Evolutionary conservation across 805 yeast species (phyloP).

Genomic region (Isabelozyma heimii): DNA sequence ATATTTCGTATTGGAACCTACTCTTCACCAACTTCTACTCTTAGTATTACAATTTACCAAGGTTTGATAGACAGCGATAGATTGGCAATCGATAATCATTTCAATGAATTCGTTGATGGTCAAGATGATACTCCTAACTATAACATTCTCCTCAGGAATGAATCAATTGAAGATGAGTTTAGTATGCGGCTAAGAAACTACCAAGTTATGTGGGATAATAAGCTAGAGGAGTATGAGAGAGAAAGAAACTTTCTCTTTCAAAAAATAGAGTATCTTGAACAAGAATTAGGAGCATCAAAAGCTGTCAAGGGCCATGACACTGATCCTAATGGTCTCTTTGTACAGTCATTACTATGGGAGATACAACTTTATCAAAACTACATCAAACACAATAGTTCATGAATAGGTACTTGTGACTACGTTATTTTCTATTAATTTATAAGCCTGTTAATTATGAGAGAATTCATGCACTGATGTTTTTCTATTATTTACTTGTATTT

Average conservation of each 20-base stretch:
- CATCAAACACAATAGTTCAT: conserved; percentile 6
- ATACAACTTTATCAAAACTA: conserved; percentile 15
- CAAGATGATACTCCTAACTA: background rate
- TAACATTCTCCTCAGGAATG: background rate
- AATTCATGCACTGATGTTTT: no score
- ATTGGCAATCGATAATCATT: conserved; percentile 6
- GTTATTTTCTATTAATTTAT: no score
- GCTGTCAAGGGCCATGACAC: background rate
- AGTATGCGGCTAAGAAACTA: background rate
- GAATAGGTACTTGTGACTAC: no score
- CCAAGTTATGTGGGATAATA: background rate
- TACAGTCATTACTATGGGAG: conserved; percentile 20
- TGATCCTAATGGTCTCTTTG: conserved; percentile 10
- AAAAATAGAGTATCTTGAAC: conserved; percentile 1
- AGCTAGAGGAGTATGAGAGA: conserved; percentile 1
- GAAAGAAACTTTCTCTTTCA: conserved; percentile 1
- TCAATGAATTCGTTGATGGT: background rate
- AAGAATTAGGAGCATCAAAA: background rate
- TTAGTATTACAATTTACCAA: conserved; percentile 16
- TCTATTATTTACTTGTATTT: no score
- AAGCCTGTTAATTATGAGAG: no score
- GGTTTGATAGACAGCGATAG: conserved; percentile 13
- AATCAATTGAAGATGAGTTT: background rate
- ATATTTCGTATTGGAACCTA: conserved; percentile 16
- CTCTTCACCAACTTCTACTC: conserved; percentile 17